phyloP scores from a whole-genome alignment of 306 rosid genomes.

The Elaeagnus macrophylla region DNA sequence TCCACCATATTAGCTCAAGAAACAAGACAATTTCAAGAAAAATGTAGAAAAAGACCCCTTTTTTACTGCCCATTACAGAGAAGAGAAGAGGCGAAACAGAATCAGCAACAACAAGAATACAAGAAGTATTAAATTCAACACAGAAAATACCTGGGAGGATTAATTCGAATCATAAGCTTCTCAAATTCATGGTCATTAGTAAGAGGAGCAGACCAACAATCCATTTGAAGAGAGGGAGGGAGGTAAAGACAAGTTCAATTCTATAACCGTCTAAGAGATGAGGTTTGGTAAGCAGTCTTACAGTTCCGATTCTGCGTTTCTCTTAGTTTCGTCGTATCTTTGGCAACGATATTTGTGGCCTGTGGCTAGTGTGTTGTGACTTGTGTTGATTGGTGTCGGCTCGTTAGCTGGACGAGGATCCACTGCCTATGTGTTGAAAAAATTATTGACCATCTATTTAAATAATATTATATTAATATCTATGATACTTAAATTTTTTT shows the following conservation, averaged over 20 bases:
- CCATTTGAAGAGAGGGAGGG: constrained; percentile 30
- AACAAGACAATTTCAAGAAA: constrained; percentile 1
- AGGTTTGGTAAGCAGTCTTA: background rate
- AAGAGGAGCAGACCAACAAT: constrained; percentile 62
- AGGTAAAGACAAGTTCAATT: background rate
- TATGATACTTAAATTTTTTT: too few relatives aligned
- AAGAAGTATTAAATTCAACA: background rate
- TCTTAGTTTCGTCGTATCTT: constrained; percentile 31
- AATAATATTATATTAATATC: too few relatives aligned
- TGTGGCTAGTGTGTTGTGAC: constrained; percentile 22
- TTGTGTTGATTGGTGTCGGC: constrained; percentile 39
- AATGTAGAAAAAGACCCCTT: constrained; percentile 6
- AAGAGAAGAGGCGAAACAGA: background rate
- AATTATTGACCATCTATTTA: too few relatives aligned
- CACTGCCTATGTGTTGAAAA: too few relatives aligned
- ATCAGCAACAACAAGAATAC: background rate
- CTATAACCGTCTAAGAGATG: constrained; percentile 1
- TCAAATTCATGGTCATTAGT: too few relatives aligned
- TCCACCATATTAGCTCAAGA: constrained; percentile 7
- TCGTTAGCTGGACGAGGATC: constrained; percentile 47
- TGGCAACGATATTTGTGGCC: constrained; percentile 8
- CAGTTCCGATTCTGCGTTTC: constrained; percentile 16
- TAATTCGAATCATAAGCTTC: constrained; percentile 82
- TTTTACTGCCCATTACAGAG: background rate
- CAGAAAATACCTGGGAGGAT: constrained; percentile 71